Evolutionary conservation across 345 rosid genomes (phyloP), one percentile per base, ranked within the genome.

Genomic region (Syzygium oleosum): DNA sequence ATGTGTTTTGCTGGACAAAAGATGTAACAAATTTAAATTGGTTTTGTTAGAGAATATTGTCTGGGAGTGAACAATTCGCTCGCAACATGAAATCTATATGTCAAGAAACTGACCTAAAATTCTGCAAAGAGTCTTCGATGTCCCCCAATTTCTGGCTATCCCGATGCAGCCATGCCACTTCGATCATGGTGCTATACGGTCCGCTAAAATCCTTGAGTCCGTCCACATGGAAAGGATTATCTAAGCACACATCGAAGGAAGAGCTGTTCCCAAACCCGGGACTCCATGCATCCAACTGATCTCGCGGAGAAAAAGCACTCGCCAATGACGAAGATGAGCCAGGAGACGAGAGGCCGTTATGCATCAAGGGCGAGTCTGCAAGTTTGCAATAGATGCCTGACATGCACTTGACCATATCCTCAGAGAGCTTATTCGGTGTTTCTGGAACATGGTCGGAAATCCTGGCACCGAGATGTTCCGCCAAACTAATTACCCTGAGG

Each of bases 361-460:
- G 93, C 12, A 85, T 90, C 86, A 89, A 92, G 86, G 98, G 95
- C 23, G 98, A 96, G 86, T 98, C 99, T 17, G 96, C 94, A 43
- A 98, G 98, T 92, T 96, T 98, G 95, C 94, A 94, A 90, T 93
- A 96, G 89, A 98, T 94, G 49, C 94, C 95, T 65, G 98, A 93
- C 96, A 98, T 98, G 93, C 96, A 96, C 94, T 92, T 95, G 87
- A 98, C 88, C 99, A 98, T 98, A 87, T 96, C 99, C 93, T 98
- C 98, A 31, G 99, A 95, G 87, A 98, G 90, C 92, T 93, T 98
- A 95, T 94, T 96, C 21, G 98, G 96, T 85, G 99, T 93, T 88
- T 96, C 98, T 83, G 96, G 97, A 88, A 98, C 92, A 88, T 96
- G 99, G 92, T 98, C 99, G 10, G 98, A 96, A 85, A 96, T 93